phyloP scores from a whole-genome alignment of 2,329 filamentous ascomycete species.

The Leptoxyphium fumago region DNA sequence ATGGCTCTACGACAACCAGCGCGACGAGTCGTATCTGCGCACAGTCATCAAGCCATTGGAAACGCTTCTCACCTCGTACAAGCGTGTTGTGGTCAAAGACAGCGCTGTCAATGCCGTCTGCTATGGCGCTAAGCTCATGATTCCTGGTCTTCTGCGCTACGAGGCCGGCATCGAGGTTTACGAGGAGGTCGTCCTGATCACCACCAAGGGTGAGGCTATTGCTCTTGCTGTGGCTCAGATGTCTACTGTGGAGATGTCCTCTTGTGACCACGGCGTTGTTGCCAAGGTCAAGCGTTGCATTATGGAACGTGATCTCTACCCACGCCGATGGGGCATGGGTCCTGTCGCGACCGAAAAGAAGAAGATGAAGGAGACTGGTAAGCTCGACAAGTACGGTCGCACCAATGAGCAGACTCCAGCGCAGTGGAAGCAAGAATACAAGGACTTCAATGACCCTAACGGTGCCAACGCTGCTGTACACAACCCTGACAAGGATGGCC shows the following conservation, averaged over 20 bases:
- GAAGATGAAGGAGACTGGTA: conserved; percentile 97
- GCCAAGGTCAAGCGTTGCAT: conserved; percentile 99
- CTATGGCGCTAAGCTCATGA: conserved; percentile 98
- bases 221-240: conserved; percentile 93
- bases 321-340: conserved; percentile 88
- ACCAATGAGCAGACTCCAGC: conserved; percentile 84
- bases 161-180: conserved; percentile 84
- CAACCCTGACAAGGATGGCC: conserved; percentile 3
- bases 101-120: conserved; percentile 92
- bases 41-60: conserved; percentile 85
- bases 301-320: conserved; percentile 98
- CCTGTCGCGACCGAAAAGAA: conserved; percentile 94
- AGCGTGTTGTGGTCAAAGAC: conserved; percentile 95
- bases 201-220: conserved; percentile 97
- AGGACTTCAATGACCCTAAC: conserved; percentile 57
- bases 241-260: conserved; percentile 93
- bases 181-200: conserved; percentile 96
- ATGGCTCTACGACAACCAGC: conserved; percentile 89
- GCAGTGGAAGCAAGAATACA: conserved; percentile 86
- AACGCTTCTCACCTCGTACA: conserved; percentile 82
- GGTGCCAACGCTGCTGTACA: conserved; percentile 11
- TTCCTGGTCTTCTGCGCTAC: conserved; percentile 86
- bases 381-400: conserved; percentile 94
- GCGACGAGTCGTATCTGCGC: conserved; percentile 84
- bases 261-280: conserved; percentile 93